A percentile compares a stretch with the other conserved stretches of the same genome.
These are phyloP conservation scores for Aristolochia californica DNA, from an alignment of 164 flowering plant species.

Conservation along the genomic window DNA sequence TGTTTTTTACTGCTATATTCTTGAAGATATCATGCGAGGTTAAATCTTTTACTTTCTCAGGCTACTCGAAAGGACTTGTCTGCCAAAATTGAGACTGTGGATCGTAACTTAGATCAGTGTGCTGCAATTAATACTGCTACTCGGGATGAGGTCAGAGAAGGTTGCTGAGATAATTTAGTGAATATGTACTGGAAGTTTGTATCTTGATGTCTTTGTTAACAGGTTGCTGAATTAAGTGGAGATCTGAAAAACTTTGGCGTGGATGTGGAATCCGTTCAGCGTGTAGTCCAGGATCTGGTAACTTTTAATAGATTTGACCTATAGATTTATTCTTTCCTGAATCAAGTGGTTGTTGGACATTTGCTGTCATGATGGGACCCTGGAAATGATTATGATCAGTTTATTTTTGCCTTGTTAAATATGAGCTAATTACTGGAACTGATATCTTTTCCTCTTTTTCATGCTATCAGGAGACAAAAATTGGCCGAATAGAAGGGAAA, in stretches of 20 bases:
- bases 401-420: background rate
- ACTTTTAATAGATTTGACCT: background rate
- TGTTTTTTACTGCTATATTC: too few relatives aligned
- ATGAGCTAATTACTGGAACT: background rate
- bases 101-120: conserved; percentile 40
- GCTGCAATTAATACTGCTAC: conserved; percentile 35
- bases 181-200: conserved; percentile 8
- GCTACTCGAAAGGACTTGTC: conserved; percentile 45
- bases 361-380: background rate
- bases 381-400: background rate
- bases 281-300: conserved; percentile 51
- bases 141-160: conserved; percentile 37
- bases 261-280: conserved; percentile 39
- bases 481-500: conserved; percentile 49
- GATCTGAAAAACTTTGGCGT: conserved; percentile 22
- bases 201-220: background rate
- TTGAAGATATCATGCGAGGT: too few relatives aligned
- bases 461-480: conserved; percentile 43
- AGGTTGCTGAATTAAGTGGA: conserved; percentile 41
- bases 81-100: conserved; percentile 46
- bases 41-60: conserved; percentile 15
- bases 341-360: background rate
- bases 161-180: background rate
- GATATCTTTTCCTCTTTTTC: conserved; percentile 8
- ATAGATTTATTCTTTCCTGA: too few relatives aligned